A percentile compares a stretch with the other conserved stretches of the same genome.
Evolutionary conservation across 2,329 filamentous ascomycete genomes (phyloP).

Genomic region (Teratosphaeria pseudoeucalypti): DNA sequence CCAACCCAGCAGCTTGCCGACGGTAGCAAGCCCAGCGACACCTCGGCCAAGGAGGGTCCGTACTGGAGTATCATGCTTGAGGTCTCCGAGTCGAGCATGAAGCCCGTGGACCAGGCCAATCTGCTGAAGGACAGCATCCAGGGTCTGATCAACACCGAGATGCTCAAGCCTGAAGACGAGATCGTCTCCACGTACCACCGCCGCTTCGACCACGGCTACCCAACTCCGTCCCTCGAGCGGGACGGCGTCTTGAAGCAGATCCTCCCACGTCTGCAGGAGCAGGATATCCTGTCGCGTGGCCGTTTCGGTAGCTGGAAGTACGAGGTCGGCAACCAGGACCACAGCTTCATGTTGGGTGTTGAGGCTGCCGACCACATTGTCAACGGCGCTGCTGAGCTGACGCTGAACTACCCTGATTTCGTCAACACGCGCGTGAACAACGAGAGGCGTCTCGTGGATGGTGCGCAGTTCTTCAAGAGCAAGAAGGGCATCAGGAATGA

Average conservation of each 20-base stretch:
- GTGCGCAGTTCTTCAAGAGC: slow-evolving; percentile 46
- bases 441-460: slow-evolving; percentile 52
- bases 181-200: slow-evolving; percentile 98
- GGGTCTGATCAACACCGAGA: slow-evolving; percentile 93
- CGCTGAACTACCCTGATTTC: slow-evolving; percentile 93
- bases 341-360: slow-evolving; percentile 94
- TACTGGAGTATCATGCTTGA: slow-evolving; percentile 99
- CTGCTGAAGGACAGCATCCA: slow-evolving; percentile 86
- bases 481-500: slow-evolving; percentile 9
- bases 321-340: slow-evolving; percentile 94
- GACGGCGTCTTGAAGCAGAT: slow-evolving; percentile 89
- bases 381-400: slow-evolving; percentile 81
- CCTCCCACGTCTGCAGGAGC: slow-evolving; percentile 80
- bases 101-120: slow-evolving; percentile 80
- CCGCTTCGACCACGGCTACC: slow-evolving; percentile 96
- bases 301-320: slow-evolving; percentile 98
- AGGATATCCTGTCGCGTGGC: slow-evolving; percentile 89
- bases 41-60: slow-evolving; percentile 70
- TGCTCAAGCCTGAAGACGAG: slow-evolving; percentile 84
- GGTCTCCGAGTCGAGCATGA: slow-evolving; percentile 90
- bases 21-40: slow-evolving; percentile 66
- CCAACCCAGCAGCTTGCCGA: slow-evolving; percentile 77
- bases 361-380: slow-evolving; percentile 86
- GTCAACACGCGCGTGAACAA: slow-evolving; percentile 69
- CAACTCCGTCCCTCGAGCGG: slow-evolving; percentile 86